Conservation (phyloP, 2,329 filamentous ascomycete species). For the Fusarium guadeloupense region DNA sequence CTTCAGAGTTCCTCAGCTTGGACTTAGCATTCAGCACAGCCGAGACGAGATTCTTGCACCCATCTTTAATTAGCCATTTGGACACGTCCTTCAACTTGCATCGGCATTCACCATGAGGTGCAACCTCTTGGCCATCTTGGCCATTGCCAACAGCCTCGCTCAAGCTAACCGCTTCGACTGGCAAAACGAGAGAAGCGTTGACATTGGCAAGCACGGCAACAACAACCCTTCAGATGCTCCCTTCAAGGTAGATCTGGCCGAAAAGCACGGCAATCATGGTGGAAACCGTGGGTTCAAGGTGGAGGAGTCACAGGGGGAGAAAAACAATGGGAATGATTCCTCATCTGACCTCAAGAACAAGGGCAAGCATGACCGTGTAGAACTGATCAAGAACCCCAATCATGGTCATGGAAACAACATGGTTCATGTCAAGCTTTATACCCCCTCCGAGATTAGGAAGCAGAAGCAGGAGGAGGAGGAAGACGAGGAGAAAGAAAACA, state of each 20-base stretch:
- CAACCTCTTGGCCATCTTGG: conserved; percentile 39
- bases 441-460: not conserved
- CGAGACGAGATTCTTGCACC: conserved; percentile 8
- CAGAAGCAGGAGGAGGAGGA: conserved; percentile 2
- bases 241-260: conserved; percentile 2
- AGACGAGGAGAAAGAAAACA: not conserved
- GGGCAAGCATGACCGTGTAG: conserved; percentile 2
- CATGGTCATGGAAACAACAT: not conserved
- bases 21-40: conserved; percentile 3
- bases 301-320: not conserved
- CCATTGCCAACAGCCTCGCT: conserved; percentile 34
- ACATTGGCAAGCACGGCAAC: not conserved
- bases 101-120: conserved; percentile 33
- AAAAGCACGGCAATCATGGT: not conserved
- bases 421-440: not conserved
- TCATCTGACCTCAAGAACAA: conserved; percentile 10
- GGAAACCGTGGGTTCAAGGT: not conserved
- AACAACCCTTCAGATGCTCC: not conserved
- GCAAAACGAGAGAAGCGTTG: conserved; percentile 8
- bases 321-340: not conserved
- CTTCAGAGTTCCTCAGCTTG: conserved; percentile 12
- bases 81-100: not conserved
- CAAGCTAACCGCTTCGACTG: conserved; percentile 28
- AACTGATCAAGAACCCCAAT: not conserved
- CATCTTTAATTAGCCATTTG: conserved; percentile 20